Percentiles rank a stretch among this genome's conserved stretches.
phyloP scores from a whole-genome alignment of 2,329 filamentous ascomycete species.

The Sarocladium oryzae region DNA sequence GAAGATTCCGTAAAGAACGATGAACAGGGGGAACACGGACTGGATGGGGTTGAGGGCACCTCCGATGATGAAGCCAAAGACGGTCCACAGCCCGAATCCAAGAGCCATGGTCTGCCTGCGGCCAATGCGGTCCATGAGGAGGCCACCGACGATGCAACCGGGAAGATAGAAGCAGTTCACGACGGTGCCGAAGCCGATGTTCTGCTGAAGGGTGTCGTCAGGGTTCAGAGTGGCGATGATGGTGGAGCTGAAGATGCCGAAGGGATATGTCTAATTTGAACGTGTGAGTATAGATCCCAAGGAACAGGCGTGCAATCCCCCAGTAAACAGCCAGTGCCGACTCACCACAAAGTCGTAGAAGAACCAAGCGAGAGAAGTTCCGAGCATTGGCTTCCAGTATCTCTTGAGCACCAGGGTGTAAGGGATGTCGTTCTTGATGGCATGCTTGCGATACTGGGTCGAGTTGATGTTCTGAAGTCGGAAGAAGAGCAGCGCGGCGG shows the following conservation, averaged over 20 bases:
- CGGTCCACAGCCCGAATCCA: constrained; percentile 17
- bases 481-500: constrained; percentile 47
- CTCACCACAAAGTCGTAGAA: constrained; percentile 24
- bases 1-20: constrained; percentile 45
- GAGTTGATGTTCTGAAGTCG: constrained; percentile 44
- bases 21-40: constrained; percentile 40
- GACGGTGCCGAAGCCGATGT: constrained; percentile 18
- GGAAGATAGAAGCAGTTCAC: constrained; percentile 18
- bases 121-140: constrained; percentile 32
- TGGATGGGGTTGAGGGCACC: constrained; percentile 39
- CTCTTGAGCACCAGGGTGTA: constrained; percentile 19
- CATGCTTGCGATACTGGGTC: constrained; percentile 29
- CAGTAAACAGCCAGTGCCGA: neutral
- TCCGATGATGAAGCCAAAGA: constrained; percentile 44
- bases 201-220: constrained; percentile 15
- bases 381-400: constrained; percentile 41
- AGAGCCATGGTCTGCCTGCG: constrained; percentile 21
- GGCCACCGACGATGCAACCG: constrained; percentile 29
- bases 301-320: no score
- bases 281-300: no score
- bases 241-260: constrained; percentile 19
- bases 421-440: constrained; percentile 19
- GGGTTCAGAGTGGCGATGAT: constrained; percentile 17
- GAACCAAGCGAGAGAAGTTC: constrained; percentile 47
- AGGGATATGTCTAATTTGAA: constrained; percentile 20